Evolutionary conservation across 2,329 filamentous ascomycete genomes (phyloP).

Genomic region (Fusarium proliferatum): DNA sequence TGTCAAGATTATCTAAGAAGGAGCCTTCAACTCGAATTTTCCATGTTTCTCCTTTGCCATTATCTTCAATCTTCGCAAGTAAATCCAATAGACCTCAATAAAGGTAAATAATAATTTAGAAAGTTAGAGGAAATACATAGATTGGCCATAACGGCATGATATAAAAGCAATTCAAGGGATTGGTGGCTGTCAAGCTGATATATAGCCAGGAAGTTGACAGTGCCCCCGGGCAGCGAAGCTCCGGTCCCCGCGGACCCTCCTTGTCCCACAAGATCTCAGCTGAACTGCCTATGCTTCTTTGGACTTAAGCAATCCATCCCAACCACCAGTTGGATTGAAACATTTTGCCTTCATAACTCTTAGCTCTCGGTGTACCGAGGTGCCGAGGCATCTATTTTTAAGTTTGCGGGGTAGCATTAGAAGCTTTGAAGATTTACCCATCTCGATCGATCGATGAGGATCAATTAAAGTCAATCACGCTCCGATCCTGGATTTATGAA

Average conservation of each 20-base stretch:
- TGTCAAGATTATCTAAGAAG: background rate
- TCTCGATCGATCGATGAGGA: no score
- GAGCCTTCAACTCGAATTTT: accelerated
- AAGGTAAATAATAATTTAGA: background rate
- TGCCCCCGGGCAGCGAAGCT: background rate
- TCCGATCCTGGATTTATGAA: accelerated
- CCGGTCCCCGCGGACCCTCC: background rate
- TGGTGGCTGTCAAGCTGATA: background rate
- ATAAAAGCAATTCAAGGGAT: no score
- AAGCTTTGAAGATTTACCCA: background rate
- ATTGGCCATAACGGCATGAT: no score
- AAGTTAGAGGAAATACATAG: background rate
- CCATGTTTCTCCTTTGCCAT: background rate
- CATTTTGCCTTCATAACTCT: accelerated
- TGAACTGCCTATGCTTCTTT: background rate
- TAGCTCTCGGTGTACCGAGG: background rate
- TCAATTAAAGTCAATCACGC: background rate
- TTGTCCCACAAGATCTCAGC: background rate
- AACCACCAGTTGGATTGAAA: background rate
- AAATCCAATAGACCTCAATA: accelerated
- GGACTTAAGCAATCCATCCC: background rate
- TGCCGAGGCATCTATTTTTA: background rate
- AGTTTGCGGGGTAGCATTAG: background rate
- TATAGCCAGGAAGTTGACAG: background rate
- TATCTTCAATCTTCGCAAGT: background rate